These are phyloP conservation scores for Scleromitrula shiraiana DNA, from an alignment of 2,329 filamentous ascomycete genomes.

Conservation along the genomic window DNA sequence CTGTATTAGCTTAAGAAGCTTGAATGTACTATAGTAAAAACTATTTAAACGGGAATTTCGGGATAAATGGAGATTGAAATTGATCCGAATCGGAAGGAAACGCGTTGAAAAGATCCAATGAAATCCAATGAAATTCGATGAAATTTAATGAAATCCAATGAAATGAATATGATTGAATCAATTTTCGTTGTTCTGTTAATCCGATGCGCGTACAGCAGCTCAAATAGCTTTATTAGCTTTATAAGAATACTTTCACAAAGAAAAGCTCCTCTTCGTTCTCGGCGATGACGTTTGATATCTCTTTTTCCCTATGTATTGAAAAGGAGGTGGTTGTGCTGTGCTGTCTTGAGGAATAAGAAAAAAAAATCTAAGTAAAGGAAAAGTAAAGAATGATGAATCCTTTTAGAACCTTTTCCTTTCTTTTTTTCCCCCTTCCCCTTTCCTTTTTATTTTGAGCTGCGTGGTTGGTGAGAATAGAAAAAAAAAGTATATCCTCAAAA, in stretches of 20 bases:
- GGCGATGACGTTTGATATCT: not conserved
- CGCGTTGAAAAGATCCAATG: not conserved
- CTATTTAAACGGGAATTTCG: not conserved
- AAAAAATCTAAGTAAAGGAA: not conserved
- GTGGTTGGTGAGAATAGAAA: no score
- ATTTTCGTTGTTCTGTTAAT: not conserved
- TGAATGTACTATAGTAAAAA: no score
- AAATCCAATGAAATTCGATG: not conserved
- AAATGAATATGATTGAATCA: not conserved
- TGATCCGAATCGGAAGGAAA: not conserved
- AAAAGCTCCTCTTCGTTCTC: not conserved
- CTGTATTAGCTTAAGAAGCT: no score
- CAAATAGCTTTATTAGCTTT: no score
- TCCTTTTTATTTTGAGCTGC: no score
- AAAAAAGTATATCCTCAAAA: slow-evolving; percentile 1
- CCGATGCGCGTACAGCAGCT: not conserved
- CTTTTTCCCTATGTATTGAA: not conserved
- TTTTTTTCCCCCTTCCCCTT: no score
- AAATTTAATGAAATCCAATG: not conserved
- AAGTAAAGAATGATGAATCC: not conserved
- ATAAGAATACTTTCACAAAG: no score
- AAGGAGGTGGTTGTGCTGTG: not conserved
- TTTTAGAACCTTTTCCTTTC: not conserved
- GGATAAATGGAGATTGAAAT: not conserved
- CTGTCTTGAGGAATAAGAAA: not conserved